phyloP scores from a whole-genome alignment of 257 asterid species.

The Fraxinus americana region DNA sequence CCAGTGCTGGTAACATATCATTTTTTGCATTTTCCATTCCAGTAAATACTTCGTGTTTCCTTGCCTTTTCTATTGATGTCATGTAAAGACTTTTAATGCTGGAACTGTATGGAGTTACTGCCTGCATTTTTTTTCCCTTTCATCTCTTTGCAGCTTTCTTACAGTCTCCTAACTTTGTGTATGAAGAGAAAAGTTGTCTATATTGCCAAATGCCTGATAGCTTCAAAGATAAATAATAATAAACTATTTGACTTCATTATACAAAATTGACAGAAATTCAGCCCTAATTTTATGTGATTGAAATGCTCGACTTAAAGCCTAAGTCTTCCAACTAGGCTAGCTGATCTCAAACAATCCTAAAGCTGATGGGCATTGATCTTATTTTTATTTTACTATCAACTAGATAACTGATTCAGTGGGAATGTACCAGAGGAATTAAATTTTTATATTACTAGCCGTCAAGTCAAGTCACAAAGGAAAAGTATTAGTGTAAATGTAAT shows the following conservation, averaged over 20 bases:
- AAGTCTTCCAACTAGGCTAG: not conserved
- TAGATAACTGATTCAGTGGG: not conserved
- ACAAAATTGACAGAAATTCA: not conserved
- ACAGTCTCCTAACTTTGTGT: not conserved
- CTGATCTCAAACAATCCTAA: not conserved
- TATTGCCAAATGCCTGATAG: not conserved
- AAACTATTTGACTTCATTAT: not conserved
- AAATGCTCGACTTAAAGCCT: not conserved
- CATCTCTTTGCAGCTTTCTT: not conserved
- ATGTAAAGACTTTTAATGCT: not conserved
- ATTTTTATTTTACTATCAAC: not conserved
- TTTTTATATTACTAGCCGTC: not conserved
- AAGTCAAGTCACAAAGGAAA: not conserved
- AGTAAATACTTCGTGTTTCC: not conserved
- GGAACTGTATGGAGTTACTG: not conserved
- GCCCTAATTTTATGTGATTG: not conserved
- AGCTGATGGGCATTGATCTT: not conserved
- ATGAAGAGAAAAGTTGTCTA: not conserved
- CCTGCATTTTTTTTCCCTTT: not conserved
- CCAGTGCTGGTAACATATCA: constrained; percentile 71
- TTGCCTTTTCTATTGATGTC: constrained; percentile 17
- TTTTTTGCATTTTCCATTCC: not conserved
- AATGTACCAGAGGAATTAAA: not conserved
- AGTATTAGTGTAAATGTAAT: not conserved
- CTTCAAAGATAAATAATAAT: constrained; percentile 5